Evolutionary conservation across 1,284 basidiomycete genomes (phyloP).

Genomic region (Entoloma clypeatum): DNA sequence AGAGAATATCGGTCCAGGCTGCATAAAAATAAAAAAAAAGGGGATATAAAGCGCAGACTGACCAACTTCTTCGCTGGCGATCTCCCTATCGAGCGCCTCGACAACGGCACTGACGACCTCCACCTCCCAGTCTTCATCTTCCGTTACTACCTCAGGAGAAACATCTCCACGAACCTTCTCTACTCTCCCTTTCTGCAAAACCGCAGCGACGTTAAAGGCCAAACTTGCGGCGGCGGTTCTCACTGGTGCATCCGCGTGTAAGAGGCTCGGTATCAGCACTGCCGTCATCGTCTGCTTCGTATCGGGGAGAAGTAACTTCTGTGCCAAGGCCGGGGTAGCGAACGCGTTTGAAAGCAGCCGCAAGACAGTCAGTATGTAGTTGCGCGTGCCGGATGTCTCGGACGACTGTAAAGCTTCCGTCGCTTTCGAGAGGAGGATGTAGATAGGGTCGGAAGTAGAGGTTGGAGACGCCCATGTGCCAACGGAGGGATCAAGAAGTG

Average conservation of each 20-base stretch:
- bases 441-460: conserved; percentile 34
- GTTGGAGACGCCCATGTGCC: conserved; percentile 46
- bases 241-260: conserved; percentile 66
- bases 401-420: conserved; percentile 28
- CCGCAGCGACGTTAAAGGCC: conserved; percentile 71
- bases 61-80: conserved; percentile 75
- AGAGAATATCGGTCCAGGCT: background rate
- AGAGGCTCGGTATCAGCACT: conserved; percentile 61
- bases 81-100: conserved; percentile 70
- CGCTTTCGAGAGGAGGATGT: conserved; percentile 43
- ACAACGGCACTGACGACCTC: conserved; percentile 78
- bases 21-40: background rate
- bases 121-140: conserved; percentile 77
- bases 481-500: conserved; percentile 60
- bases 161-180: conserved; percentile 39
- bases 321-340: conserved; percentile 49
- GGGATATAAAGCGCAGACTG: conserved; percentile 30
- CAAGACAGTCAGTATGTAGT: conserved; percentile 65
- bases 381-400: conserved; percentile 37
- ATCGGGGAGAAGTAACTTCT: conserved; percentile 42
- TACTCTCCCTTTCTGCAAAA: conserved; percentile 57
- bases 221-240: conserved; percentile 79
- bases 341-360: conserved; percentile 77
- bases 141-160: conserved; percentile 32
- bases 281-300: conserved; percentile 38